Percentiles rank a stretch among this genome's conserved stretches.
Evolutionary conservation across 768 basidiomycete genomes (phyloP).

Genomic region (Boletus patriciae): DNA sequence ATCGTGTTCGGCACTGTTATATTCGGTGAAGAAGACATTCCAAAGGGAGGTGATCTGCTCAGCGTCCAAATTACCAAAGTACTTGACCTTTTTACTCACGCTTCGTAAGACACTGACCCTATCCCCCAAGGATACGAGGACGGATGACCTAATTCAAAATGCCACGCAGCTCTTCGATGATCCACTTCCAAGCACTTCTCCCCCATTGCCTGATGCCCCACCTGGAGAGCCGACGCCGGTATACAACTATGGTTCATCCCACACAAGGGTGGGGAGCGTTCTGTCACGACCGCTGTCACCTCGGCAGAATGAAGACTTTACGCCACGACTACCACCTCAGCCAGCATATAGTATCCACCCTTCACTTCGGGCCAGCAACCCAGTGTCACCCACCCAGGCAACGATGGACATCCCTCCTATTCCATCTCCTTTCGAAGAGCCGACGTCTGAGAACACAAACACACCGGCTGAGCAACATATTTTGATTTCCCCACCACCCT

Average conservation of each 20-base stretch:
- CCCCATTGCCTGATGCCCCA: constrained; percentile 74
- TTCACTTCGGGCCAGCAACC: constrained; percentile 53
- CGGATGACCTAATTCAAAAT: constrained; percentile 84
- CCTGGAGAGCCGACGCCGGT: constrained; percentile 57
- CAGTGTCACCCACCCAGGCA: constrained; percentile 48
- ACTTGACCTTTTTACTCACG: constrained; percentile 11
- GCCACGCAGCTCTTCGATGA: constrained; percentile 64
- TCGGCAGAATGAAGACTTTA: constrained; percentile 59
- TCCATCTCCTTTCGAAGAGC: constrained; percentile 29
- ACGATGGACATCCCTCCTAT: constrained; percentile 34
- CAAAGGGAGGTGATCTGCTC: constrained; percentile 73
- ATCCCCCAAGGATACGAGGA: constrained; percentile 55
- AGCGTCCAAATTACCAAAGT: constrained; percentile 79
- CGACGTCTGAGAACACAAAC: constrained; percentile 3
- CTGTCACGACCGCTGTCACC: constrained; percentile 25
- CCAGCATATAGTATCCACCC: constrained; percentile 79
- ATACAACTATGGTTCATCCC: constrained; percentile 68
- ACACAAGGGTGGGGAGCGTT: constrained; percentile 62
- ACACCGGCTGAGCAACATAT: constrained; percentile 8
- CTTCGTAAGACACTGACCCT: constrained; percentile 33
- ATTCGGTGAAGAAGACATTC: constrained; percentile 90
- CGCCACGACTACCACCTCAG: constrained; percentile 65
- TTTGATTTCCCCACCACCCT: constrained; percentile 17
- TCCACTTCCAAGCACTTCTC: constrained; percentile 51
- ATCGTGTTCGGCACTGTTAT: constrained; percentile 88